These are phyloP conservation scores for Ogataea philodendri DNA, from an alignment of 805 yeast genomes.

Conservation along the genomic window DNA sequence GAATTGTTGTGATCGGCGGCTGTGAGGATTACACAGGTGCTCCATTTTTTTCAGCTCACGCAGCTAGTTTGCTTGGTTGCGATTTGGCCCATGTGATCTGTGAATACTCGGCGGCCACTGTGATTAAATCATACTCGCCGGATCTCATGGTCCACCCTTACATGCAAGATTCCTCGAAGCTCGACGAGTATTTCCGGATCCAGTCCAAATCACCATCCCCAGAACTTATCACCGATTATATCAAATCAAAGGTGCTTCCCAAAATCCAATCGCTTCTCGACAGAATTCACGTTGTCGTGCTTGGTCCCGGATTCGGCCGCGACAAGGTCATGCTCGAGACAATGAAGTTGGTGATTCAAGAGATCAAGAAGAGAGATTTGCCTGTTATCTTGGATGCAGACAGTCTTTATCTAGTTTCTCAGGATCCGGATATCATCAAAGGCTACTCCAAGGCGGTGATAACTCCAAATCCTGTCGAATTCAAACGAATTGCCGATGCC, in stretches of 20 bases:
- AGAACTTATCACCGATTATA: slow-evolving; percentile 28
- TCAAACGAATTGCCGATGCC: slow-evolving; percentile 60
- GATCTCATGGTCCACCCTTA: slow-evolving; percentile 97
- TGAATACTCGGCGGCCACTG: slow-evolving; percentile 70
- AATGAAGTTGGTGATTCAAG: slow-evolving; percentile 54
- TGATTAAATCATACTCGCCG: slow-evolving; percentile 86
- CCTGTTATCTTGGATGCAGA: slow-evolving; percentile 92
- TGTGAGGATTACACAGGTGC: slow-evolving; percentile 97
- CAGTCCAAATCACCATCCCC: slow-evolving; percentile 7
- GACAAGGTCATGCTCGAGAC: slow-evolving; percentile 65
- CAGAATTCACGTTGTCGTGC: slow-evolving; percentile 75
- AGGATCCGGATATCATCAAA: slow-evolving; percentile 51
- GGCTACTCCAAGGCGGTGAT: slow-evolving; percentile 62
- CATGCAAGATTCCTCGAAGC: slow-evolving; percentile 47
- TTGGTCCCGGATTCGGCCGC: slow-evolving; percentile 95
- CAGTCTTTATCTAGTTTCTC: slow-evolving; percentile 66
- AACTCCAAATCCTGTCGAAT: slow-evolving; percentile 91
- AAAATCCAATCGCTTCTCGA: slow-evolving; percentile 54
- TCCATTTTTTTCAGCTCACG: slow-evolving; percentile 85
- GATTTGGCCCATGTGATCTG: slow-evolving; percentile 91
- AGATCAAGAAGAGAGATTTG: slow-evolving; percentile 51
- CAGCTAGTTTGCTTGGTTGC: slow-evolving; percentile 80
- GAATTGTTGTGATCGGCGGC: slow-evolving; percentile 87
- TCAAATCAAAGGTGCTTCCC: slow-evolving; percentile 49
- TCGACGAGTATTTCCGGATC: slow-evolving; percentile 7